Conservation (phyloP, 192 early-diverging fungal species). For the Coemansia sp. region DNA sequence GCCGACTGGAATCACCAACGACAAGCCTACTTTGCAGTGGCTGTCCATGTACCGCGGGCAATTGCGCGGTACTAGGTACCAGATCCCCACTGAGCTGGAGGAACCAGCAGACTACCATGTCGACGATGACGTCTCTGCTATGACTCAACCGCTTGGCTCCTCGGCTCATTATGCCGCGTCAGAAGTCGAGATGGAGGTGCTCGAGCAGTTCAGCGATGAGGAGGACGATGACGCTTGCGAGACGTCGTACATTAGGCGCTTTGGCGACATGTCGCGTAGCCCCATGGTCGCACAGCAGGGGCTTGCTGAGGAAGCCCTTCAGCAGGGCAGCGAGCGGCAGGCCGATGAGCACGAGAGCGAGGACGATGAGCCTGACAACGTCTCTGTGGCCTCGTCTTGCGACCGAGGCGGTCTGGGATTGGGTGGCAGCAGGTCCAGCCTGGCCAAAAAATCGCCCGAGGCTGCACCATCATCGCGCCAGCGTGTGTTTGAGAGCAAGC, state of each 20-base stretch:
- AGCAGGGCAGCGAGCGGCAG: background rate
- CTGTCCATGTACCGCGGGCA: conserved; percentile 49
- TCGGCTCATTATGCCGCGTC: conserved; percentile 8
- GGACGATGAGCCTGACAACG: conserved; percentile 19
- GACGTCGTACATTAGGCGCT: conserved; percentile 44
- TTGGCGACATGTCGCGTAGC: conserved; percentile 21
- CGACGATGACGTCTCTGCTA: conserved; percentile 5
- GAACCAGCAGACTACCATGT: conserved; percentile 9
- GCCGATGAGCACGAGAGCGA: conserved; percentile 5
- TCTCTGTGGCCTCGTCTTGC: conserved; percentile 33
- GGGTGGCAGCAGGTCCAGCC: conserved; percentile 16
- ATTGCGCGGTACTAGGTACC: conserved; percentile 43
- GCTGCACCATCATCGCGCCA: conserved; percentile 16
- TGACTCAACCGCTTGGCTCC: conserved; percentile 12
- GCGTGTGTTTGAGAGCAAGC: conserved; percentile 27
- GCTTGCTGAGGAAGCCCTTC: background rate
- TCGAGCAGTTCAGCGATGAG: conserved; percentile 38
- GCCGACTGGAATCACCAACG: conserved; percentile 49
- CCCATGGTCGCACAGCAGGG: background rate
- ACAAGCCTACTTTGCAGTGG: conserved; percentile 52
- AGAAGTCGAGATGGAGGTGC: conserved; percentile 28
- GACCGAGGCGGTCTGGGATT: conserved; percentile 39
- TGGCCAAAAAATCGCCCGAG: conserved; percentile 21
- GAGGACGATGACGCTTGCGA: conserved; percentile 28
- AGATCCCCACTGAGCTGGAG: conserved; percentile 13